Base-by-base conservation (phyloP, 805 yeast genomes). In the Sungouiella blattae region DNA sequence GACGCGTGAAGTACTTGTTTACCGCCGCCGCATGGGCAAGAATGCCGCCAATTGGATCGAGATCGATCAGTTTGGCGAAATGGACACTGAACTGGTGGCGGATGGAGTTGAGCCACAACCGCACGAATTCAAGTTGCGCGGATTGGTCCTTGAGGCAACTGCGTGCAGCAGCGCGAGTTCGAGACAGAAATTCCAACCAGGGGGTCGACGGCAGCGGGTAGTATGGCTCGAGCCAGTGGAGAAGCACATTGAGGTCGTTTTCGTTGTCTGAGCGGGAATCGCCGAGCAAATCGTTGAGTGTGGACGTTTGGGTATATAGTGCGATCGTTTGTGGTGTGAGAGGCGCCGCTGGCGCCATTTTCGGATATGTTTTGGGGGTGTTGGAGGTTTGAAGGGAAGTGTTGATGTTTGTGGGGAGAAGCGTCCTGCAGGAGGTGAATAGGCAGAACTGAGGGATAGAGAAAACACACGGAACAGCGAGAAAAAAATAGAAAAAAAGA, bases 121-220 rank as follows among this genome's bases (percentile, higher is more conserved):
- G 52, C 11, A 60, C 53, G 32, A 67, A 66, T 11, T 61, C 60
- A 8, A 48, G 41, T 38, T 64, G 71, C 26, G 50, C 52, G 4
- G 26, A 8, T 4, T 57, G 61, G 36, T 62, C 64, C 32, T 62
- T 61, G 15, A 67, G 47, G 32, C 70, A 63, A 11, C 61, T 50
- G 30, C 60, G 46, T 9, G 66, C 62, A 3, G 71, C 71, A 1
- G 64, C 49, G 26, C 53, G 58, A 6, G 63, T 52, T 18, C 73
- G 44, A 14, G 54, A 60, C 17, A 64, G 52, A 1, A 71, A 66
- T 26, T 52, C 59, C 5, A 44, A 36, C 11, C 36, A 29, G 6
- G 17, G 31, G 2, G 28, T 16, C 11, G 33, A 18, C 1, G 41
- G 28, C 9, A 23, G 26, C 28, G 16, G 60, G 32, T 53, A 57